These are phyloP conservation scores for Blastomyces parvus DNA, from an alignment of 2,329 filamentous ascomycete species.

Conservation along the genomic window DNA sequence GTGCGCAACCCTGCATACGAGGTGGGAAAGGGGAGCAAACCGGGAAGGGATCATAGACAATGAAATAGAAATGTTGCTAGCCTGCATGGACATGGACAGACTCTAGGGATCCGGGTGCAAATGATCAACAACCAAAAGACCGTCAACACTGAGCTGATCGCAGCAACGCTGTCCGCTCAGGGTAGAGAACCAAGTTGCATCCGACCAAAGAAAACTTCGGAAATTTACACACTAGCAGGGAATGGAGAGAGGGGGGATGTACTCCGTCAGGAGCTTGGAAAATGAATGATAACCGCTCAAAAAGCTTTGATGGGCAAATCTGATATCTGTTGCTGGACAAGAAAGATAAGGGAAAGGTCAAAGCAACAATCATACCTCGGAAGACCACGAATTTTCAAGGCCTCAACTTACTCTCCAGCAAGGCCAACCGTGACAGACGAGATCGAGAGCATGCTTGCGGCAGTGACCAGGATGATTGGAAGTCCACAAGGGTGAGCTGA, in stretches of 20 bases:
- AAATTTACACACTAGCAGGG: conserved; percentile 4
- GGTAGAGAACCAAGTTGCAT: no score
- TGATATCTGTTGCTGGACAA: neutral
- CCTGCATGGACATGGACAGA: neutral
- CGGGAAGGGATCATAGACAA: neutral
- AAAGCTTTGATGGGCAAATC: neutral
- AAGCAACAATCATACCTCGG: neutral
- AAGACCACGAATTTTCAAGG: neutral
- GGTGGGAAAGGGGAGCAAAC: neutral
- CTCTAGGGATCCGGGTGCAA: neutral
- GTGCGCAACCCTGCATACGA: neutral
- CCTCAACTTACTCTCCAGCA: conserved; percentile 2
- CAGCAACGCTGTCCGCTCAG: neutral
- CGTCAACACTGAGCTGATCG: neutral
- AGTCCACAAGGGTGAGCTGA: neutral
- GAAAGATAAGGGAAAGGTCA: neutral
- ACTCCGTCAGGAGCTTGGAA: neutral
- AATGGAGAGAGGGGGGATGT: neutral
- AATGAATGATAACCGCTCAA: neutral
- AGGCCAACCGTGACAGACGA: neutral
- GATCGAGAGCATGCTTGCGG: neutral
- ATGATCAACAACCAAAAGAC: conserved; percentile 3
- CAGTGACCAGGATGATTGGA: neutral
- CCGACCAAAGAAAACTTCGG: neutral
- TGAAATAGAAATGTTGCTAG: neutral